Evolutionary conservation across 441 rosid species (phyloP), one percentile per base, ranked within the genome.

Genomic region (Brassica balearica): DNA sequence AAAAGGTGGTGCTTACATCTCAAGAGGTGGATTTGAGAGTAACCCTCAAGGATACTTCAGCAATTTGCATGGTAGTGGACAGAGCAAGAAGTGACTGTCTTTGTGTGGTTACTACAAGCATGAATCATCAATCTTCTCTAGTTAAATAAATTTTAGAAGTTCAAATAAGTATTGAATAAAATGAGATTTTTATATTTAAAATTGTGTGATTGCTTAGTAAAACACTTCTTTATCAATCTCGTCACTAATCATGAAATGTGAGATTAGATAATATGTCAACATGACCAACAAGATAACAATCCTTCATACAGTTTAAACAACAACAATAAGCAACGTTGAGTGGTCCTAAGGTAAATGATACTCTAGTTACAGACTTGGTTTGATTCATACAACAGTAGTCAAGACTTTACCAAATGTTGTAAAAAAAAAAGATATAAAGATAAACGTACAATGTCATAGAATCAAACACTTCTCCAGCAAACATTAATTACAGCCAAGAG

Each of bases 21-120:
- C 69, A 48, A 76, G 64, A 62, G 64, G 19, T 61, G 69, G 69
- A 2, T 76, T 76, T 48, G 69, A 76, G 56, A 76, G 48, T 77
- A 77, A 77, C 32, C 71, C 80, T 53, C 59, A 53, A 70, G 80
- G 14, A 1, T 77, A 63, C 71, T 77, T 77, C 8, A 63, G 34
- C 11, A 77, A 62, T 3, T 25, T 70, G 71, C 80, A 36, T 70
- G 65, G 80, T 15, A 34, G 70, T 51, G 80, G 71, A 36, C 75
- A 63, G 22, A 53, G 7, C 65, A 76, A 69, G 65, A 76, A 69
- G 75, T 76, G 70, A 76, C 8, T 4, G 11, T 67, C 12, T 23
- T 22, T 38, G 25, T 22, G n/a, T 20, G 5, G 60, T 2, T 43
- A 68, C 48, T 25, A 68, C 60, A 75, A 67, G 29, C 29, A 67